These are phyloP conservation scores for Odontarrhena argentea DNA, from an alignment of 345 rosid genomes.

Conservation along the genomic window DNA sequence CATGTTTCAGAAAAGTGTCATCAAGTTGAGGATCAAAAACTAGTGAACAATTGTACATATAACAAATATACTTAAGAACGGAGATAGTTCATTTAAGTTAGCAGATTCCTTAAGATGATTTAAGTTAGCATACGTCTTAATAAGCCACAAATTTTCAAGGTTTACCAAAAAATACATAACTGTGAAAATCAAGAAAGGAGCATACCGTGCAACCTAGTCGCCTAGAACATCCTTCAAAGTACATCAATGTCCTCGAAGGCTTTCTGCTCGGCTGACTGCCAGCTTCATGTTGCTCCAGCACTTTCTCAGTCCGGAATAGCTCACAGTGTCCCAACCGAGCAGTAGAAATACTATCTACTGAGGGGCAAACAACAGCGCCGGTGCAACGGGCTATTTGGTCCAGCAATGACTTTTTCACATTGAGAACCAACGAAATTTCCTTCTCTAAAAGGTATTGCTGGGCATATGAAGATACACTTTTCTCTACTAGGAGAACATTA, in stretches of 20 bases:
- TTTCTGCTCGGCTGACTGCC: conserved; percentile 66
- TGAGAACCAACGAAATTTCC: conserved; percentile 90
- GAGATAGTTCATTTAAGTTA: neutral
- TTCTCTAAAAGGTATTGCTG: conserved; percentile 80
- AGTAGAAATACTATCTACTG: conserved; percentile 62
- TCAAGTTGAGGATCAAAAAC: conserved; percentile 27
- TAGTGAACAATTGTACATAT: neutral
- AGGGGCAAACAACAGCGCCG: conserved; percentile 75
- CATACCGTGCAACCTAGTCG: conserved; percentile 98
- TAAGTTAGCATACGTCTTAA: neutral
- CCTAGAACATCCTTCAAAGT: conserved; percentile 98
- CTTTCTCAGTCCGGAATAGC: conserved; percentile 71
- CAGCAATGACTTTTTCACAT: conserved; percentile 78
- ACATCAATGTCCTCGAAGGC: conserved; percentile 93
- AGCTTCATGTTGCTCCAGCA: conserved; percentile 76
- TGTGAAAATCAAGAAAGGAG: conserved; percentile 2
- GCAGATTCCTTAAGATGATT: neutral
- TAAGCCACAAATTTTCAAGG: neutral
- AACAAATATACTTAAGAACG: neutral
- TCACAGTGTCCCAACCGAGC: conserved; percentile 84
- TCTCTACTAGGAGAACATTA: conserved; percentile 90
- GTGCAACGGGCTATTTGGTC: conserved; percentile 93
- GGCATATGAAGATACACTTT: conserved; percentile 85
- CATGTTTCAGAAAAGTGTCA: conserved; percentile 31
- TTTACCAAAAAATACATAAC: neutral